Evolutionary conservation across 2,329 filamentous ascomycete genomes (phyloP).

Genomic region (Dactylellina haptotyla): DNA sequence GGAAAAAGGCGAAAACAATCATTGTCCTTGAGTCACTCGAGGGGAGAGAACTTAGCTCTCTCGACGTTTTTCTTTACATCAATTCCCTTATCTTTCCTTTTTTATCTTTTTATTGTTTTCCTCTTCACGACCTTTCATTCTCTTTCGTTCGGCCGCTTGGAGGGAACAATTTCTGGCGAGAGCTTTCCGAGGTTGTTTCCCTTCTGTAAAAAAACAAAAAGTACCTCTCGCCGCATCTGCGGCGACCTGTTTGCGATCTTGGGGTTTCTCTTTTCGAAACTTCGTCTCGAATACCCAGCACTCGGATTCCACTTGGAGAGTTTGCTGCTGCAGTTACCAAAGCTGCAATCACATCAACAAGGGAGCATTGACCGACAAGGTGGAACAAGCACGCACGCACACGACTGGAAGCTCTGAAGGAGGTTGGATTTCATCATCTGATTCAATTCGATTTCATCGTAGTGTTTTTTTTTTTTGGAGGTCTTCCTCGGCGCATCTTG

Average conservation of each 20-base stretch:
- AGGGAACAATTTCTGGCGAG: slow-evolving; percentile 18
- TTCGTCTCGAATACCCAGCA: slow-evolving; percentile 52
- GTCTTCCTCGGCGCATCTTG: slow-evolving; percentile 35
- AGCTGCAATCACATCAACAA: slow-evolving; percentile 50
- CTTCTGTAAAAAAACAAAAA: slow-evolving; percentile 18
- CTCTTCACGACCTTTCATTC: slow-evolving; percentile 38
- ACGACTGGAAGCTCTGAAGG: slow-evolving; percentile 5
- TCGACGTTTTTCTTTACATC: slow-evolving; percentile 29
- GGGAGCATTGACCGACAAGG: slow-evolving; percentile 38
- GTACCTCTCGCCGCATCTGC: slow-evolving; percentile 19
- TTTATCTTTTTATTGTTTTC: slow-evolving; percentile 9
- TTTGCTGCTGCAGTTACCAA: slow-evolving; percentile 51
- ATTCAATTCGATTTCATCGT: slow-evolving; percentile 28
- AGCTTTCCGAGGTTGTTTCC: slow-evolving; percentile 18
- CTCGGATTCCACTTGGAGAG: slow-evolving; percentile 42
- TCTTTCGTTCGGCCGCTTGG: slow-evolving; percentile 33
- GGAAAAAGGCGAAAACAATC: slow-evolving; percentile 19
- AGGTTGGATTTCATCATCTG: slow-evolving; percentile 34
- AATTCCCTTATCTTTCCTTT: slow-evolving; percentile 30
- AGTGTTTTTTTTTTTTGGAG: slow-evolving; percentile 24
- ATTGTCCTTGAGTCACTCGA: slow-evolving; percentile 51
- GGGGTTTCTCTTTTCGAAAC: slow-evolving; percentile 37
- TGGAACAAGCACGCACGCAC: slow-evolving; percentile 12
- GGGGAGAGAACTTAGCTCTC: slow-evolving; percentile 23
- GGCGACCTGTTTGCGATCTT: slow-evolving; percentile 35